Conservation (phyloP, 805 yeast genomes). For the Sugiyamaella lignohabitans region DNA sequence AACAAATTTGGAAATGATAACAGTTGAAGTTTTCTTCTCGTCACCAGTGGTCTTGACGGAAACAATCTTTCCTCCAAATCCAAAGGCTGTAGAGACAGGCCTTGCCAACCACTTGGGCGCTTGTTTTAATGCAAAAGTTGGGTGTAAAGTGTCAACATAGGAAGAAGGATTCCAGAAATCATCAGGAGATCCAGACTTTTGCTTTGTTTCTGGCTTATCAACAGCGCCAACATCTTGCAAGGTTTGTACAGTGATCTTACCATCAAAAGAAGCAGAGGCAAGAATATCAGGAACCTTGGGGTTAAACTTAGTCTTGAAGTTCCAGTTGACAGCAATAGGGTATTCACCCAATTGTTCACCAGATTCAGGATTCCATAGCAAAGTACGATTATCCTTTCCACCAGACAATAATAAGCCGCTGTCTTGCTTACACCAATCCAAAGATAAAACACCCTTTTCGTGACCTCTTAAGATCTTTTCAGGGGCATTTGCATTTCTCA, state of each 20-base stretch:
- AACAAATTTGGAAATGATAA: slow-evolving; percentile 41
- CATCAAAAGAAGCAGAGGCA: slow-evolving; percentile 62
- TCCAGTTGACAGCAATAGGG: slow-evolving; percentile 92
- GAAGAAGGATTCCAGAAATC: slow-evolving; percentile 73
- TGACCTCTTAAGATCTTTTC: slow-evolving; percentile 72
- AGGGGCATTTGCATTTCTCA: slow-evolving; percentile 90
- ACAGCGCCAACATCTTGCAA: slow-evolving; percentile 63
- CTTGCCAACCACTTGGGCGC: slow-evolving; percentile 87
- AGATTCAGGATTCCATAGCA: slow-evolving; percentile 82
- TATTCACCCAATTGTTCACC: slow-evolving; percentile 75
- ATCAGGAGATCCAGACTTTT: slow-evolving; percentile 30
- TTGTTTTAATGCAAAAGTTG: slow-evolving; percentile 62
- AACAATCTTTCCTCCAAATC: slow-evolving; percentile 88
- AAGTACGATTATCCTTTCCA: slow-evolving; percentile 84
- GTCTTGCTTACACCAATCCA: slow-evolving; percentile 92
- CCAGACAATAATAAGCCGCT: slow-evolving; percentile 73
- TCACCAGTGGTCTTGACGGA: slow-evolving; percentile 41
- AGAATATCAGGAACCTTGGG: slow-evolving; percentile 83
- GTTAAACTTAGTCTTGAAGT: slow-evolving; percentile 81
- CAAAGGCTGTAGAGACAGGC: slow-evolving; percentile 73
- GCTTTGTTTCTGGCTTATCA: slow-evolving; percentile 42
- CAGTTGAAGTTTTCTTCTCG: slow-evolving; percentile 34
- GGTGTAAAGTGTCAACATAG: slow-evolving; percentile 39
- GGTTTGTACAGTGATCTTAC: slow-evolving; percentile 72
- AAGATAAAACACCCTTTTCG: slow-evolving; percentile 75